A percentile compares a stretch with the other conserved stretches of the same genome.
These are phyloP conservation scores for Drechslera avenae DNA, from an alignment of 2,329 filamentous ascomycete species.

Conservation along the genomic window DNA sequence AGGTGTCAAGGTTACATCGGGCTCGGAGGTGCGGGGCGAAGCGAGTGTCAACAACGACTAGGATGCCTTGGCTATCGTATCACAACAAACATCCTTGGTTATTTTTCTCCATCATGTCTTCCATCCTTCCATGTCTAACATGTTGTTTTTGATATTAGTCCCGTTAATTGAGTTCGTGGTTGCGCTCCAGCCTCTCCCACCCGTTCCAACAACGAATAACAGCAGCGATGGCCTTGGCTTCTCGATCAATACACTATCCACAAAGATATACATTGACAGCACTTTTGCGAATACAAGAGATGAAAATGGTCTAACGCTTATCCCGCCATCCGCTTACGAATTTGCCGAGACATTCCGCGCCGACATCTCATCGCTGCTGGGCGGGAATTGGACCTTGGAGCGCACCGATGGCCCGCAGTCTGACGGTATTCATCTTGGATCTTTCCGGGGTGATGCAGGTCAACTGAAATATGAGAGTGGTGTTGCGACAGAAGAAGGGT, in stretches of 20 bases:
- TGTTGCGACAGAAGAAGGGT: conserved; percentile 56
- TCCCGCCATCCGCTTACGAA: conserved; percentile 57
- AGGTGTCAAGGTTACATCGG: conserved; percentile 15
- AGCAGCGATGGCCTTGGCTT: conserved; percentile 27
- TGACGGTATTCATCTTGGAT: conserved; percentile 53
- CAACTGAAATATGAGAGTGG: conserved; percentile 56
- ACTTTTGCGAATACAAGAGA: conserved; percentile 51
- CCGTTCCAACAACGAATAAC: conserved; percentile 35
- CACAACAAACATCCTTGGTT: background rate
- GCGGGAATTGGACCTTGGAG: conserved; percentile 51
- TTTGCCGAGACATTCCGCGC: conserved; percentile 56
- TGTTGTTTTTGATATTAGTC: background rate
- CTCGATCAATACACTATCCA: conserved; percentile 23
- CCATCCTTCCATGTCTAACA: background rate
- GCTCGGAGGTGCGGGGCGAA: conserved; percentile 12
- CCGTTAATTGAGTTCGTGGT: background rate
- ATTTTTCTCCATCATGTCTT: background rate
- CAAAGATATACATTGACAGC: conserved; percentile 51
- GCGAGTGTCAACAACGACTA: conserved; percentile 5
- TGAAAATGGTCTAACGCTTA: conserved; percentile 55
- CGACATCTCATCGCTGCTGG: conserved; percentile 53
- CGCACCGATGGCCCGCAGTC: conserved; percentile 44
- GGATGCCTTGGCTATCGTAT: conserved; percentile 4
- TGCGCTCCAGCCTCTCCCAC: conserved; percentile 50
- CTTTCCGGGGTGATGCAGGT: conserved; percentile 31